Base-by-base conservation (phyloP, 495 filamentous ascomycete species). In the Neurospora sp. region DNA sequence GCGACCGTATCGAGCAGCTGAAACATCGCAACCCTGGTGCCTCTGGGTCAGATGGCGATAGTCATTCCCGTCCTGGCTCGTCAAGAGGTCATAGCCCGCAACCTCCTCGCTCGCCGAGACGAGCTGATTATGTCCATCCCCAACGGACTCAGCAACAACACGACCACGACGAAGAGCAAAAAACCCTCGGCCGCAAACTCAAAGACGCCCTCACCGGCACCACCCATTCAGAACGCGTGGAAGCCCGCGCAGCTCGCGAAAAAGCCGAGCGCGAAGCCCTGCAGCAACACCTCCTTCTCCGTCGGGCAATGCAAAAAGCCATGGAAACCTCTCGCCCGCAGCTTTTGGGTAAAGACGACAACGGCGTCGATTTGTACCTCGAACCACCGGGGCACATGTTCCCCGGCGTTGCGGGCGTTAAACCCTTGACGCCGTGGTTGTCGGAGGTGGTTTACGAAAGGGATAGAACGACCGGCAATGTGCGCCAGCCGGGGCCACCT, bases 161-260 rank as follows among this genome's bases (percentile, higher is more conserved):
- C n/a, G 3, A 46, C 14, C 40, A 44, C 37, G 18, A 37, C 18
- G 22, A 38, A 4, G 37, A 71, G 1, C n/a, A 68, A 0, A 48
- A 69, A 1, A 27, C 46, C 5, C 11, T 78, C 0, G 77, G 73
- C 7, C 70, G 77, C 37, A 77, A 74, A 14, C 38, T 80, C 38
- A 80, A 80, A 46, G 77, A 80, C 69, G 70, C 41, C 5, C 42
- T 80, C 8, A 80, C 78, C 0, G 76, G 78, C 1, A 78, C 75
- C 0, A 77, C 78, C 12, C 78, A 78, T 41, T 59, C 69, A 31
- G 68, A 80, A 46, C 76, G 78, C 4, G 73, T 68, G 0, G 68
- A 61, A 0, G 77, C 75, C 1, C 69, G 79, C 1, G 68, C 40
- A 2, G 68, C 73, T 16, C 71, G 74, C 5, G 71, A 72, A 12